Conservation (phyloP, 768 basidiomycete species). For the Boletus reticulatus region DNA sequence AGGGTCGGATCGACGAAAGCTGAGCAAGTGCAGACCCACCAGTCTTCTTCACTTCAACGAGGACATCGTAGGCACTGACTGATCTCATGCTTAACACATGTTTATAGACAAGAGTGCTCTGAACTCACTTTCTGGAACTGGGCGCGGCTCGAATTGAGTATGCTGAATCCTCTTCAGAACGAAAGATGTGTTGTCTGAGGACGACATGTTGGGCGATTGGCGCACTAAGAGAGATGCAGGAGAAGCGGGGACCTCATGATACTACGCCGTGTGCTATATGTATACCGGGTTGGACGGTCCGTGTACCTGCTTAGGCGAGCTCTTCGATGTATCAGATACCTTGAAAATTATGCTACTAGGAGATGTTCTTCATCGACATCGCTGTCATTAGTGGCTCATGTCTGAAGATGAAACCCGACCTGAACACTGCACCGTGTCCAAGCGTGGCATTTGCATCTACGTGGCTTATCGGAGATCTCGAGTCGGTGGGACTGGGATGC, state of each 20-base stretch:
- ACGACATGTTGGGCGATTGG: slow-evolving; percentile 44
- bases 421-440: too few species aligned
- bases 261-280: too few species aligned
- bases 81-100: slow-evolving; percentile 6
- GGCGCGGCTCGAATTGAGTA: slow-evolving; percentile 67
- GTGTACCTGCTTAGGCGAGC: too few species aligned
- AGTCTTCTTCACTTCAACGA: slow-evolving; percentile 90
- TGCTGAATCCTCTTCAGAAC: slow-evolving; percentile 68
- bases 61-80: slow-evolving; percentile 76
- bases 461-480: too few species aligned
- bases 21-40: slow-evolving; percentile 43
- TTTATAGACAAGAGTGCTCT: background rate
- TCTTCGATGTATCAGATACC: too few species aligned
- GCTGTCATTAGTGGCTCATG: too few species aligned
- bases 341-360: too few species aligned
- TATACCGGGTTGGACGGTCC: too few species aligned
- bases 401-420: too few species aligned
- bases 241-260: background rate
- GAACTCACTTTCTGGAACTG: slow-evolving; percentile 66
- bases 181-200: slow-evolving; percentile 68
- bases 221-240: background rate
- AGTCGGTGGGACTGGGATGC: too few species aligned
- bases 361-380: too few species aligned
- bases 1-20: slow-evolving; percentile 10
- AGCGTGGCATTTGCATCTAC: too few species aligned